A percentile compares a stretch with the other conserved stretches of the same genome.
Evolutionary conservation across 352 stramenopile species (phyloP).

Genomic region (Thraustochytrium striatum): DNA sequence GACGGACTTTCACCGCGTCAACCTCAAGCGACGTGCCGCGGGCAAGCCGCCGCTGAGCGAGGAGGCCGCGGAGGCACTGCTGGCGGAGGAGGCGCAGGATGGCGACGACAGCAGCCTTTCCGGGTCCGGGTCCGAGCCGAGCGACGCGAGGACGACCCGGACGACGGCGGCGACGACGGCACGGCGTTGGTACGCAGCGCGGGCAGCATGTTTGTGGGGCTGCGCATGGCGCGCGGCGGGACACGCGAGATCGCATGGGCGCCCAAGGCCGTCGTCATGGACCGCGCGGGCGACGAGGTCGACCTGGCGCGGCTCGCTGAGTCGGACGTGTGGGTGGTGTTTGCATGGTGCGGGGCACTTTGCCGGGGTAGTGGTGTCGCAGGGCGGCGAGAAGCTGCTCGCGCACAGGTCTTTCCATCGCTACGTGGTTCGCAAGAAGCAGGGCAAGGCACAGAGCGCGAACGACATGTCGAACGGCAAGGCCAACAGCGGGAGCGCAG

Average conservation of each 20-base stretch:
- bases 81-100: conserved; percentile 6
- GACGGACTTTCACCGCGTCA: conserved; percentile 37
- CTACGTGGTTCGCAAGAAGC: conserved; percentile 43
- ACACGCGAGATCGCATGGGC: background rate
- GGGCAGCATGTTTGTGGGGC: conserved; percentile 22
- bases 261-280: background rate
- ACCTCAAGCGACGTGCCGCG: conserved; percentile 24
- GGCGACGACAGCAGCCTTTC: background rate
- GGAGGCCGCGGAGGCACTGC: no score
- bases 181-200: background rate
- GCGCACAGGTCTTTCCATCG: conserved; percentile 43
- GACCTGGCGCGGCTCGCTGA: background rate
- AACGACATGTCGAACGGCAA: conserved; percentile 46
- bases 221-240: background rate
- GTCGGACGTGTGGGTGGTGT: background rate
- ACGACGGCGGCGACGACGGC: background rate
- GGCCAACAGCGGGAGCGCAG: conserved; percentile 33
- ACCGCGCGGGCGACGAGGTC: background rate
- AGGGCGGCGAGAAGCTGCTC: background rate
- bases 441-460: conserved; percentile 41
- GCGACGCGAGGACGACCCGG: background rate
- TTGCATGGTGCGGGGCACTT: conserved; percentile 46
- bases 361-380: conserved; percentile 21
- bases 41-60: conserved; percentile 1
- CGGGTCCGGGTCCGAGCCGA: conserved; percentile 5